Evolutionary conservation across 202 grass and related monocot species (phyloP).

Genomic region (Zizania palustris): DNA sequence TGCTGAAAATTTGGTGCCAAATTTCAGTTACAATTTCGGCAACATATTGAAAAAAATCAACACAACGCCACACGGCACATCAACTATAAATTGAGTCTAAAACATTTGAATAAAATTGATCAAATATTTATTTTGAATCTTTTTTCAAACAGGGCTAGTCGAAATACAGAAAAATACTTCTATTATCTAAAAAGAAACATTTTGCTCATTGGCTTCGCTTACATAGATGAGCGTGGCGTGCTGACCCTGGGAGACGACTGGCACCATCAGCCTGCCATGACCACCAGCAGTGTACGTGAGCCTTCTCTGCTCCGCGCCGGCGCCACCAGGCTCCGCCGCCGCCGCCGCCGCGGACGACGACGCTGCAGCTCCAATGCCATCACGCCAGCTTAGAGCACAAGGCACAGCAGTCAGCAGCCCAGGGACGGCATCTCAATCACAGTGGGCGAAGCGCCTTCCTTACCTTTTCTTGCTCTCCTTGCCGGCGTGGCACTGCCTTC

Average conservation of each 20-base stretch:
- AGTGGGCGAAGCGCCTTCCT: not conserved
- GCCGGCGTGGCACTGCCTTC: constrained; percentile 25
- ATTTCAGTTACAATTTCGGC: not conserved
- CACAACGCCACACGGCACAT: too few species aligned
- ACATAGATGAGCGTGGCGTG: constrained; percentile 14
- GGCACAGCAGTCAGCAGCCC: not conserved
- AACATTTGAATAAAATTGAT: too few species aligned
- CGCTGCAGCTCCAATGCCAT: constrained; percentile 7
- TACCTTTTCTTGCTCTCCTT: constrained; percentile 53
- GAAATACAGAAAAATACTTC: too few species aligned
- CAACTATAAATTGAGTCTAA: too few species aligned
- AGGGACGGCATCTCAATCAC: not conserved
- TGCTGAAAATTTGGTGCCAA: constrained; percentile 44
- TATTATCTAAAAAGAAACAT: too few species aligned
- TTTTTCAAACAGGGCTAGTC: too few species aligned
- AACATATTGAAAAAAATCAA: too few species aligned
- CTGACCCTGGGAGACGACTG: not conserved
- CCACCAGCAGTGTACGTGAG: constrained; percentile 36
- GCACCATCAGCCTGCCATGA: not conserved
- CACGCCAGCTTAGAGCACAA: not conserved
- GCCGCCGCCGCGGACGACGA: not conserved
- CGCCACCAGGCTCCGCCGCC: not conserved
- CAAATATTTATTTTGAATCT: too few species aligned
- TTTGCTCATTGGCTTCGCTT: not conserved
- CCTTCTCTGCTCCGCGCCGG: constrained; percentile 5